A percentile compares a stretch with the other conserved stretches of the same genome.
Conservation (phyloP, 1,284 basidiomycete species). For the Cystobasidium pallidum region DNA sequence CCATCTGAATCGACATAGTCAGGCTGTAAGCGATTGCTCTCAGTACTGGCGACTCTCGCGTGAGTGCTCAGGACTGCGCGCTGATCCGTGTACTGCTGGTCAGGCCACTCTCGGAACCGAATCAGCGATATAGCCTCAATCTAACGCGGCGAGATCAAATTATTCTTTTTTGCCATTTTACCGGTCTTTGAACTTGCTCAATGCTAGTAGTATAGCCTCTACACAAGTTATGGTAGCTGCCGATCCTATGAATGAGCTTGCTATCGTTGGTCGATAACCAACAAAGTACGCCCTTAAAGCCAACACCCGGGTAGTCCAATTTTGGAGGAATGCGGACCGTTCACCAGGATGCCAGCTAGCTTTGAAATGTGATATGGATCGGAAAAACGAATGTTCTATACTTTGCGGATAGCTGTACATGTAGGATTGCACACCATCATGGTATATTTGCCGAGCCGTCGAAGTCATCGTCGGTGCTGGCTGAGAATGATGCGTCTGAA, state of each 20-base stretch:
- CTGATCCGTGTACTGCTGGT: too few relatives aligned
- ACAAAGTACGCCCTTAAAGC: slow-evolving; percentile 37
- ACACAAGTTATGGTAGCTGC: slow-evolving; percentile 43
- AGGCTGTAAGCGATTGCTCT: too few relatives aligned
- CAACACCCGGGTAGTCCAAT: slow-evolving; percentile 33
- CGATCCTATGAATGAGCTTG: slow-evolving; percentile 42
- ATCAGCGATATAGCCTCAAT: too few relatives aligned
- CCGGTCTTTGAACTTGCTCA: slow-evolving; percentile 39
- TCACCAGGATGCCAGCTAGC: slow-evolving; percentile 39
- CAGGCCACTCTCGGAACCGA: too few relatives aligned
- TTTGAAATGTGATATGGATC: slow-evolving; percentile 22
- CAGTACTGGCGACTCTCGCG: too few relatives aligned
- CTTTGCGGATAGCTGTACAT: slow-evolving; percentile 50
- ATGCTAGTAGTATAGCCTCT: slow-evolving; percentile 27
- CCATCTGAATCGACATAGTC: too few relatives aligned
- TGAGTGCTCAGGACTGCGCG: too few relatives aligned
- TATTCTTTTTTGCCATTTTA: background rate
- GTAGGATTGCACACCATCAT: slow-evolving; percentile 46
- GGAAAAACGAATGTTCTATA: slow-evolving; percentile 46
- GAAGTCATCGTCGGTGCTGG: slow-evolving; percentile 39
- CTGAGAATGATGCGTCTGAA: slow-evolving; percentile 42
- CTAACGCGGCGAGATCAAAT: too few relatives aligned
- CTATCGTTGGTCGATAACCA: slow-evolving; percentile 39
- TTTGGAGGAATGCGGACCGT: slow-evolving; percentile 34
- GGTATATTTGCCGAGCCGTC: slow-evolving; percentile 48